A percentile compares a stretch with the other conserved stretches of the same genome.
These are phyloP conservation scores for Hirschioporus abietinus DNA, from an alignment of 768 basidiomycete species.

Conservation along the genomic window DNA sequence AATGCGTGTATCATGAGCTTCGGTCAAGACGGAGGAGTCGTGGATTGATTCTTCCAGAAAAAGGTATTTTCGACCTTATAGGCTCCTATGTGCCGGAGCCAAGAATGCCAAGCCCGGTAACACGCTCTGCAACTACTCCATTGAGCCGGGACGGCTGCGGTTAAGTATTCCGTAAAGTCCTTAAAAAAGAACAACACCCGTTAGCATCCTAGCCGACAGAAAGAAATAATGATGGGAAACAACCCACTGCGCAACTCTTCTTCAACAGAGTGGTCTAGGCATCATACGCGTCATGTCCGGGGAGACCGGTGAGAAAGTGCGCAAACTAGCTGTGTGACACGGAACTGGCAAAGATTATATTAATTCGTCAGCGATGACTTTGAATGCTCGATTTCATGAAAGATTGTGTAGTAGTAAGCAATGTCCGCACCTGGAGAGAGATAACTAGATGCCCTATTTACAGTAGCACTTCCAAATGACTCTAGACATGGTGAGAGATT, in stretches of 20 bases:
- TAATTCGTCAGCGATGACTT: not conserved
- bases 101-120: not conserved
- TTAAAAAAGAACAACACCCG: not conserved
- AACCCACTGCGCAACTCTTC: not conserved
- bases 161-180: not conserved
- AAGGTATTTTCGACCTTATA: not conserved
- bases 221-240: not conserved
- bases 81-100: not conserved
- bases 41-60: not conserved
- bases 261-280: too few relatives aligned
- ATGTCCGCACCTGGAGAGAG: too few relatives aligned
- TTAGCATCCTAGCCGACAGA: not conserved
- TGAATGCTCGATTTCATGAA: not conserved
- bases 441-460: too few relatives aligned
- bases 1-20: not conserved
- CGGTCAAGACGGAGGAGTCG: too few relatives aligned
- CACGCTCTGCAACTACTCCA: not conserved
- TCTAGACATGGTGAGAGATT: not conserved
- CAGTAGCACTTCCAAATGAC: too few relatives aligned
- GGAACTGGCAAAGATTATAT: not conserved
- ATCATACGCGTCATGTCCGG: not conserved
- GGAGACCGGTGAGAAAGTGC: not conserved
- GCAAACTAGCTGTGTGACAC: not conserved
- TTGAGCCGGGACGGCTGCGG: not conserved
- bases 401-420: too few relatives aligned